These are phyloP conservation scores for Delonix regia DNA, from an alignment of 306 rosid species.

Conservation along the genomic window DNA sequence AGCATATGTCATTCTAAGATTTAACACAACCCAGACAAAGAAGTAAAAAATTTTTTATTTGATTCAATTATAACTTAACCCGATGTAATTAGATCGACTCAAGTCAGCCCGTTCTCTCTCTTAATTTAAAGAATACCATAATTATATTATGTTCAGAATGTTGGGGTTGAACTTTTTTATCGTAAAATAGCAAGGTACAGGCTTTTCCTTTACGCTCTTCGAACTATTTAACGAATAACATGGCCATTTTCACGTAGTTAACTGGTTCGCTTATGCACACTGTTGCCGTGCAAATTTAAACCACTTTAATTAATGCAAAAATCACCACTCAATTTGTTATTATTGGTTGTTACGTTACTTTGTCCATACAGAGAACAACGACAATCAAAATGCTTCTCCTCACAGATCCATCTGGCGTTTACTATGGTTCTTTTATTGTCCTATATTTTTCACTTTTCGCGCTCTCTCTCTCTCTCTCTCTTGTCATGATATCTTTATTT, in stretches of 20 bases:
- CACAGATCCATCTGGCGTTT: slow-evolving; percentile 12
- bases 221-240: neutral
- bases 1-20: too few species aligned
- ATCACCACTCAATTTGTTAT: neutral
- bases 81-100: too few species aligned
- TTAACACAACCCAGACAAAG: too few species aligned
- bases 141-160: neutral
- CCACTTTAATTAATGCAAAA: neutral
- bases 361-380: slow-evolving; percentile 9
- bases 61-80: too few species aligned
- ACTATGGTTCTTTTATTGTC: slow-evolving; percentile 28
- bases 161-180: too few species aligned
- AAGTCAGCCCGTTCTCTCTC: too few species aligned
- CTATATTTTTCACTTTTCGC: slow-evolving; percentile 24
- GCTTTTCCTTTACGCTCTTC: neutral
- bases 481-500: too few species aligned
- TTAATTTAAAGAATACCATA: too few species aligned
- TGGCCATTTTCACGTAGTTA: neutral
- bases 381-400: slow-evolving; percentile 17
- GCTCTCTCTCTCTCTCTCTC: neutral
- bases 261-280: neutral
- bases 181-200: neutral
- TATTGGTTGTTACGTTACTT: neutral
- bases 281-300: neutral
- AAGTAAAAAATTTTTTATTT: too few species aligned